Evolutionary conservation across 2,329 filamentous ascomycete species (phyloP), one percentile per base, ranked within the genome.

Genomic region (Sporothrix protearum): DNA sequence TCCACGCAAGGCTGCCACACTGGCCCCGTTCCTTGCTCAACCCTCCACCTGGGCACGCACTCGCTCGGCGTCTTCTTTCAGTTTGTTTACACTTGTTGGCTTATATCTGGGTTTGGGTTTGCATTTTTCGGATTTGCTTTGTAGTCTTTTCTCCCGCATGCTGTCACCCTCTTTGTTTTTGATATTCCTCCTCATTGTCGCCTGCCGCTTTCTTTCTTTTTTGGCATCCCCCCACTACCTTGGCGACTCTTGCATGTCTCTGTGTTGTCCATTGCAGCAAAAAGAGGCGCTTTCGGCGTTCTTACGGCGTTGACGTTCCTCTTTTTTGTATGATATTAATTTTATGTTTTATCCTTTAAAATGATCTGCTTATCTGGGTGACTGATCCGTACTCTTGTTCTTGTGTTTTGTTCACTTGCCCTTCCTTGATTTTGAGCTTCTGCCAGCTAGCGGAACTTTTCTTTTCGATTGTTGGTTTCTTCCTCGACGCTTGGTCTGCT

Each of bases 221-320:
- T 22, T 49, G 55, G 25, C 30, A 36, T 16, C 53, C 22, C 22
- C 42, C 53, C 33, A 67, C 69, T 33, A 68, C 70, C 51, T 68
- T 53, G 63, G 63, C 42, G 42, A 47, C 63, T 71, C 68, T 68
- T 71, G 70, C 70, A 71, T 71, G 53, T 66, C 70, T 71, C 64
- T 71, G 59, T 61, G 59, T 61, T 66, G 53, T 59, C 33, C 53
- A 71, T n/a, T 55, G 68, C 68, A 67, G 71, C 71, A 72, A 72
- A 72, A 63, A 63, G 69, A 33, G 71, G 71, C 68, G 71, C 71
- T 68, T 70, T 42, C 33, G 71, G 71, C 71, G 71, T 72, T 72
- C 19, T 12, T 42, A n/a, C 28, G 68, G 71, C 69, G 71, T 72
- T 71, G 64, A 67, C 28, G 64, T 69, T 69, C 16, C 49, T 49